Base-by-base conservation (phyloP, 768 basidiomycete genomes). In the Rhodotorula sphaerocarpa region DNA sequence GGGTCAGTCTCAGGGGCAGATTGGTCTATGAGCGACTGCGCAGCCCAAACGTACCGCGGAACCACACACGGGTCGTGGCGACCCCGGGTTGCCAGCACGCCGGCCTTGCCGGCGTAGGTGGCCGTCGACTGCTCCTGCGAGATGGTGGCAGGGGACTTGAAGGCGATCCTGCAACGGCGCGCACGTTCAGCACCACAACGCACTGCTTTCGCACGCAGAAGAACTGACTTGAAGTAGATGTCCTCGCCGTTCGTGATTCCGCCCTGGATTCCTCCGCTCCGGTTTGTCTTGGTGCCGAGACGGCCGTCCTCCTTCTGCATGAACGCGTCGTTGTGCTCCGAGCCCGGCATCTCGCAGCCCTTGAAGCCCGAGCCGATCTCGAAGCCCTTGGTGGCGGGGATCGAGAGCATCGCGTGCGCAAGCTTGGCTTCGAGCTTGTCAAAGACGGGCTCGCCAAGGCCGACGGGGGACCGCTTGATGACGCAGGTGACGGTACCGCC, bases 71-170 rank as follows among this genome's bases (percentile, higher is more conserved):
- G 93, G 74, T 96, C 93, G 76, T 97, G 93, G 56, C 95, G 81
- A 18, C 95, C 95, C 36, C 90, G 82, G 42, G 95, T 87, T 18
- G 90, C 90, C 56, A 99, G 82, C 43, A 81, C 82, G 30, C 95
- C 95, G 2, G 83, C 79, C 15, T 88, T 87, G 33, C 95, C 95
- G 73, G 95, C 85, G 75, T 99, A 99, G 75, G 88, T 86, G 16
- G 86, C 90, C 30, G 95, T 99, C 51, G 79, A 75, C 76, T 99
- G 95, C 33, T 84, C 79, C 75, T 88, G 90, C 28, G 90, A 88
- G 74, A 99, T 99, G 58, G 95, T 99, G 50, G 95, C 95, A 58
- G 95, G 95, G 23, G 90, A 90, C 78, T 99, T 99, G 83, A 99
- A 99, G 15, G 87, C 92, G 70, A 96, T 81, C 60, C 91, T 95